A percentile compares a stretch with the other conserved stretches of the same genome.
Evolutionary conservation across 768 basidiomycete species (phyloP).

Genomic region (Mycena vulgaris): DNA sequence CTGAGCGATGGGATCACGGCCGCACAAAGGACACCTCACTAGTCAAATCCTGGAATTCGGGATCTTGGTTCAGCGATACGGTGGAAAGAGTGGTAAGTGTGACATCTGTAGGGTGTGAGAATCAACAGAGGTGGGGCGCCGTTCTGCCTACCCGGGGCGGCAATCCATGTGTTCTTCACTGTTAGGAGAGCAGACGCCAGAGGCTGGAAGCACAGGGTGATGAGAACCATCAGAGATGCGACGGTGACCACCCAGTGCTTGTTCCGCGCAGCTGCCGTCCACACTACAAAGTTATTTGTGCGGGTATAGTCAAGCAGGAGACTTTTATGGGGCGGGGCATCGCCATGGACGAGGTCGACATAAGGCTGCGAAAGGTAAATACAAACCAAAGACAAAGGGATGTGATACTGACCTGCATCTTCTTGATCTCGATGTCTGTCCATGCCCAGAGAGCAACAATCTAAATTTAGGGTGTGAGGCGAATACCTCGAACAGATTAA

Average conservation of each 20-base stretch:
- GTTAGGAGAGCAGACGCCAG: slow-evolving; percentile 66
- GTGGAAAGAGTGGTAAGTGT: slow-evolving; percentile 54
- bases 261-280: slow-evolving; percentile 62
- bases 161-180: slow-evolving; percentile 62
- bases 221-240: slow-evolving; percentile 63
- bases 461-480: slow-evolving; percentile 40
- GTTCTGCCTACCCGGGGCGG: slow-evolving; percentile 55
- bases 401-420: slow-evolving; percentile 61
- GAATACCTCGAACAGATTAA: neutral
- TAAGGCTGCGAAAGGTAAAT: slow-evolving; percentile 59
- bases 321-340: slow-evolving; percentile 67
- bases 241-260: slow-evolving; percentile 67
- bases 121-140: neutral
- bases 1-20: slow-evolving; percentile 1
- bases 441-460: slow-evolving; percentile 68
- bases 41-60: slow-evolving; percentile 63
- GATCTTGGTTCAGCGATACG: slow-evolving; percentile 62
- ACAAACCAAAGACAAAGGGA: neutral
- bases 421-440: slow-evolving; percentile 72
- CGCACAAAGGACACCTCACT: slow-evolving; percentile 48
- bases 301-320: slow-evolving; percentile 70
- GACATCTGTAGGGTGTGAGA: slow-evolving; percentile 46
- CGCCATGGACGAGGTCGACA: slow-evolving; percentile 70
- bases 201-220: slow-evolving; percentile 66
- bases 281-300: slow-evolving; percentile 65